Base-by-base conservation (phyloP, 202 grass and related monocot genomes). In the Digitaria exilis region DNA sequence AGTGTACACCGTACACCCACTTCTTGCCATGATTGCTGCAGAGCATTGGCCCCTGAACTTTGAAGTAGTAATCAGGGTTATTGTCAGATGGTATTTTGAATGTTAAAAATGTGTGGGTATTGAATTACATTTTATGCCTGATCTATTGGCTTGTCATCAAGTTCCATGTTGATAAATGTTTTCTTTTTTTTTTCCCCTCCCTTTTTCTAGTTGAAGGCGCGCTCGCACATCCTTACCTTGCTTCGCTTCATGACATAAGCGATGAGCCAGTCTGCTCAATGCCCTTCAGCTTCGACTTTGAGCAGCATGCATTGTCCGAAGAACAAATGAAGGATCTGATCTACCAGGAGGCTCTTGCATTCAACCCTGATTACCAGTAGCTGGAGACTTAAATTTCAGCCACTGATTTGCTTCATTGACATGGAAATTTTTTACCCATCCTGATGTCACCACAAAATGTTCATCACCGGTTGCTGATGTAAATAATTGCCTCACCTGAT, bases 301-400 rank as follows among this genome's bases (percentile, higher is more conserved):
- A 99, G 87, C 97, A 99, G 50, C 89, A 99, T 79, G 88, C 89
- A 39, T 86, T 99, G 81, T 96, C 97, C 0, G 97, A 99, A 83
- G 97, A 99, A 77, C 93, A 96, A 72, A 99, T 99, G 93, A 99
- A 99, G 76, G 97, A 99, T 61, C 88, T 99, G 58, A 99, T 99
- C 76, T 87, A 96, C 71, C 81, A 90, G 69, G 93, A 99, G 86
- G 91, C 68, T 62, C 83, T 96, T 26, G 88, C 89, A 25, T 99
- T 99, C 88, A 99, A 96, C 72, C 85, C 91, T 7, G 88, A 94
- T 56, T 92, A 94, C 46, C 91, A 89, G 69, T 83, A 90, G 91
- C 83, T 76, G 72, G 79, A 51, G 54, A 60, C 25, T 74, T 54
- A 25, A 54, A 42, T 54, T 69, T 70, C 32, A 65, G 54, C 19